Conservation (phyloP, 31 red algal species). For the Odonthalia washingtoniensis region DNA sequence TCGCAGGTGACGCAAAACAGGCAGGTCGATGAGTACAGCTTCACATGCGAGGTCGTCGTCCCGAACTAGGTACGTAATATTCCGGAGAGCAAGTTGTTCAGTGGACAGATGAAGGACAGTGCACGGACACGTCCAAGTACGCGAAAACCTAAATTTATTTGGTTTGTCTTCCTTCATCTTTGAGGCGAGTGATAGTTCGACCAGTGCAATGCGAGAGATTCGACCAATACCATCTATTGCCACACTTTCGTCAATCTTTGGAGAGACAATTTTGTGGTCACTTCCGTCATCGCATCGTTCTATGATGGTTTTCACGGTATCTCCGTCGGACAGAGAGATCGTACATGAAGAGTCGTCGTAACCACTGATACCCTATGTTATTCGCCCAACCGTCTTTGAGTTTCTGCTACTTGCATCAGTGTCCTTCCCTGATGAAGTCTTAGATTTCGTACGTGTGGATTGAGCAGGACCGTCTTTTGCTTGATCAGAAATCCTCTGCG, state of each 20-base stretch:
- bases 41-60: slow-evolving; percentile 7
- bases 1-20: slow-evolving; percentile 2
- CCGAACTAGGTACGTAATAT: background rate
- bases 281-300: background rate
- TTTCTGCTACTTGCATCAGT: background rate
- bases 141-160: background rate
- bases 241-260: background rate
- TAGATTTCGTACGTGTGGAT: too few relatives aligned
- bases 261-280: slow-evolving; percentile 3
- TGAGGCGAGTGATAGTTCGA: background rate
- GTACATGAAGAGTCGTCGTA: background rate
- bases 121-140: slow-evolving; percentile 16
- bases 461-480: too few relatives aligned
- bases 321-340: background rate
- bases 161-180: background rate
- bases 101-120: slow-evolving; percentile 19
- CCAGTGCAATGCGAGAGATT: background rate
- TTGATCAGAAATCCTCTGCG: too few relatives aligned
- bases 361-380: background rate
- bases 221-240: background rate
- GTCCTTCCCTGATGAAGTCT: too few relatives aligned
- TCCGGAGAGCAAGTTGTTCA: background rate
- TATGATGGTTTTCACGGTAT: background rate
- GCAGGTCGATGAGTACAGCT: slow-evolving; percentile 7
- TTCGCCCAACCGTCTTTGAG: background rate